phyloP scores from a whole-genome alignment of 164 flowering plant genomes.

The Stephania japonica region DNA sequence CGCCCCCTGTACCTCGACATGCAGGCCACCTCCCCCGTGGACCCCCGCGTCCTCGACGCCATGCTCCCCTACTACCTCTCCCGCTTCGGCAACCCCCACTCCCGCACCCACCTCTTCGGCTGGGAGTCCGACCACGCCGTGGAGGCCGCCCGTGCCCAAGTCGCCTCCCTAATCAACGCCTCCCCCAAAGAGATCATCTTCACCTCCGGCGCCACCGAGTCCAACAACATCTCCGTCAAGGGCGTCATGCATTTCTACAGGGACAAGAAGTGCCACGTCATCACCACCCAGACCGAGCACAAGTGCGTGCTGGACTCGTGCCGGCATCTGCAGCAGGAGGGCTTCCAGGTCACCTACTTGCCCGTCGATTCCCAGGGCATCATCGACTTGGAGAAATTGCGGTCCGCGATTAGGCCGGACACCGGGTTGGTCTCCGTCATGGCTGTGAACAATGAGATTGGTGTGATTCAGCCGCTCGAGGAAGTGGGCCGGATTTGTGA shows the following conservation, averaged over 20 bases:
- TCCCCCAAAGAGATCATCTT: constrained; percentile 88
- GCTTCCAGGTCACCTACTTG: constrained; percentile 80
- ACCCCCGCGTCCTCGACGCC: constrained; percentile 83
- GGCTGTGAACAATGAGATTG: constrained; percentile 95
- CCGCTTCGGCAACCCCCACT: constrained; percentile 91
- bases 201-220: constrained; percentile 98
- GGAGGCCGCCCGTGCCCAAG: constrained; percentile 67
- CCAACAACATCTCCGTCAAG: constrained; percentile 86
- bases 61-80: constrained; percentile 78
- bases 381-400: constrained; percentile 49
- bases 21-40: constrained; percentile 95
- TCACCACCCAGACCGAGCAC: constrained; percentile 98
- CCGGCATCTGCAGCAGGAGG: constrained; percentile 87
- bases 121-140: constrained; percentile 96
- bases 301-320: constrained; percentile 95
- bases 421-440: constrained; percentile 84
- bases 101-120: constrained; percentile 92
- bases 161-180: constrained; percentile 66
- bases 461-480: constrained; percentile 89
- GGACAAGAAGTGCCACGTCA: constrained; percentile 72
- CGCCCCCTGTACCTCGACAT: constrained; percentile 87
- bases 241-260: constrained; percentile 77
- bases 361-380: constrained; percentile 76
- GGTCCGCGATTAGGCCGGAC: constrained; percentile 59
- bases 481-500: constrained; percentile 81